Evolutionary conservation across 2,329 filamentous ascomycete genomes (phyloP), one percentile per base, ranked within the genome.

Genomic region (Cytospora leucostoma): DNA sequence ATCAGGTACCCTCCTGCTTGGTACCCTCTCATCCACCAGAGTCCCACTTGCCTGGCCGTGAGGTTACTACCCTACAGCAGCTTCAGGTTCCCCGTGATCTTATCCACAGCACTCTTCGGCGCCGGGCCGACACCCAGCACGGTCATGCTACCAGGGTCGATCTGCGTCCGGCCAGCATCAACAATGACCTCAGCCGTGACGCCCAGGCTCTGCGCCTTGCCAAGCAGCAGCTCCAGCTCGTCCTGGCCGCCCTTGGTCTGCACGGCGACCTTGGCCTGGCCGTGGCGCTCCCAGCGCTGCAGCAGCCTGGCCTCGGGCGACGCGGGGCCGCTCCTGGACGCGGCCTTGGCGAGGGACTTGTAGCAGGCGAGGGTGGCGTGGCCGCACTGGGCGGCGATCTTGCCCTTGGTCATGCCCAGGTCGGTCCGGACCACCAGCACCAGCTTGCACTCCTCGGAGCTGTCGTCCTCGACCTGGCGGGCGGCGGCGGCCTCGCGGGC

Each of bases 341-440:
- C 79, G 61, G 79, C 76, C 52, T 80, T 77, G 62, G 86, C 78
- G 68, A 96, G 87, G 64, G 88, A 80, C 80, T 97, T 98, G 87
- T 97, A 99, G 84, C 94, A 98, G 61, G 94, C 93, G 62, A 99
- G 88, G 3, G 94, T 97, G n/a, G 95, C 95, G 77, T 98, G 95
- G 56, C 89, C 91, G 78, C 91, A 94, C 78, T 98, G 95, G 8
- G 95, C 95, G 63, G 92, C 95, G 71, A 98, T 97, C 83, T 99
- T 99, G 71, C 94, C 94, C 79, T 97, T 98, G 11, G 91, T 95
- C 95, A 99, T 99, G 71, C 94, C 94, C 71, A 99, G 77, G 78
- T 99, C 95, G 19, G 92, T 97, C 73, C 95, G 82, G 61, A 98
- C 94, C 4, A 97, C 92, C 38, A 99, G 80, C 15, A 97, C 92